Evolutionary conservation across 345 rosid genomes (phyloP).

Genomic region (Hibiscus syriacus): DNA sequence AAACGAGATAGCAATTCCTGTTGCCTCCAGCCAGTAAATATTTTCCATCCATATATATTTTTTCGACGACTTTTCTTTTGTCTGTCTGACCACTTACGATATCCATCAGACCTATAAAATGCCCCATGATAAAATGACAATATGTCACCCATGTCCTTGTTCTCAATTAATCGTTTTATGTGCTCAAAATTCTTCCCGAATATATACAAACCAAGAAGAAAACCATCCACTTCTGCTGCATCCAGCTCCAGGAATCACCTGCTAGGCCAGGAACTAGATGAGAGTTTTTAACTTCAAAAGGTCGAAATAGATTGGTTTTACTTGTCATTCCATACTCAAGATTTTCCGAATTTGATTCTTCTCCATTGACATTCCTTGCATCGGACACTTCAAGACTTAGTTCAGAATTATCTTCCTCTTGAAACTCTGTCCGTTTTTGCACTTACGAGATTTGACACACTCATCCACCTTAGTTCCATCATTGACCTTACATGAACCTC

Average conservation of each 20-base stretch:
- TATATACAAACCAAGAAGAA: slow-evolving; percentile 64
- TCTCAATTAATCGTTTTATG: slow-evolving; percentile 48
- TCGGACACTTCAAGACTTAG: slow-evolving; percentile 12
- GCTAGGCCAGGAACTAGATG: slow-evolving; percentile 39
- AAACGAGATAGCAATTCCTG: slow-evolving; percentile 58
- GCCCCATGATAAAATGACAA: slow-evolving; percentile 61
- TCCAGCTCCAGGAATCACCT: slow-evolving; percentile 44
- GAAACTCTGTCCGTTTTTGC: slow-evolving; percentile 24
- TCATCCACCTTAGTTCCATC: slow-evolving; percentile 26
- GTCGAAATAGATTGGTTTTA: slow-evolving; percentile 12
- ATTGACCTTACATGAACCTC: slow-evolving; percentile 3
- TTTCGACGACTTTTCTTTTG: slow-evolving; percentile 40
- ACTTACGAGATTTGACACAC: slow-evolving; percentile 28
- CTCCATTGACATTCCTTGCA: slow-evolving; percentile 13
- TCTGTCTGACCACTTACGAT: slow-evolving; percentile 49
- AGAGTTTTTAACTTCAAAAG: slow-evolving; percentile 11
- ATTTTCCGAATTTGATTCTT: slow-evolving; percentile 26
- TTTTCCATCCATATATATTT: slow-evolving; percentile 43
- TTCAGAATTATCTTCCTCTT: slow-evolving; percentile 24
- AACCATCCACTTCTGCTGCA: slow-evolving; percentile 34
- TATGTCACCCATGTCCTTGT: slow-evolving; percentile 49
- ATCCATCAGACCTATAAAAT: slow-evolving; percentile 42
- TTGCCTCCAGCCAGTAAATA: slow-evolving; percentile 69
- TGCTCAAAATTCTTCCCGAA: slow-evolving; percentile 58
- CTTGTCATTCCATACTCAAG: slow-evolving; percentile 14